These are phyloP conservation scores for Boletus subparvulus DNA, from an alignment of 768 basidiomycete species.

Conservation along the genomic window DNA sequence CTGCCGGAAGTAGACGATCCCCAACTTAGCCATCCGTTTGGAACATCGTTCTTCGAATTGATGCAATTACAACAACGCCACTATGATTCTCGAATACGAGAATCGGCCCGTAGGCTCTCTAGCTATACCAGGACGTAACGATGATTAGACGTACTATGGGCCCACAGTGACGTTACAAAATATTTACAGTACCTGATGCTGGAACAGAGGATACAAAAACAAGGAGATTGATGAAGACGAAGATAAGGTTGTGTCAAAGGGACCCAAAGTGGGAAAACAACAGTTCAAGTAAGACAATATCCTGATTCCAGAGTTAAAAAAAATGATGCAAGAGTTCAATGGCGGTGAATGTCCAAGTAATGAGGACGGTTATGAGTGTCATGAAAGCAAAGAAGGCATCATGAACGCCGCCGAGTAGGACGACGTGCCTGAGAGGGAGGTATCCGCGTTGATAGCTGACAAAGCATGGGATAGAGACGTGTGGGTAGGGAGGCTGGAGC, in stretches of 20 bases:
- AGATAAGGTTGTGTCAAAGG: slow-evolving; percentile 10
- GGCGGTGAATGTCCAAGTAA: slow-evolving; percentile 19
- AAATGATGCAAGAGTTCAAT: slow-evolving; percentile 24
- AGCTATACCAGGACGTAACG: slow-evolving; percentile 41
- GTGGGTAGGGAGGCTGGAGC: slow-evolving; percentile 31
- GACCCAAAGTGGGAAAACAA: slow-evolving; percentile 16
- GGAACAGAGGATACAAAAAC: slow-evolving; percentile 22
- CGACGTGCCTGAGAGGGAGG: slow-evolving; percentile 21
- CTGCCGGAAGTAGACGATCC: slow-evolving; percentile 87
- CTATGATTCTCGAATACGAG: slow-evolving; percentile 66
- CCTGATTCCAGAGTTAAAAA: slow-evolving; percentile 15
- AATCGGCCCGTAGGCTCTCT: slow-evolving; percentile 60
- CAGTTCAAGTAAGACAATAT: slow-evolving; percentile 31
- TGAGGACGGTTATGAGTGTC: slow-evolving; percentile 28
- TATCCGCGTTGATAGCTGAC: slow-evolving; percentile 36
- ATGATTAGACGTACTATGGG: slow-evolving; percentile 27
- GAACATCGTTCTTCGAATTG: slow-evolving; percentile 85
- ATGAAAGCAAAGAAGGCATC: slow-evolving; percentile 36
- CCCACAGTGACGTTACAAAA: slow-evolving; percentile 28
- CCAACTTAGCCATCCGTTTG: slow-evolving; percentile 77
- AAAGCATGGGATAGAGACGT: slow-evolving; percentile 45
- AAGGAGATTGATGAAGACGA: slow-evolving; percentile 21
- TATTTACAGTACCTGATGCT: slow-evolving; percentile 35
- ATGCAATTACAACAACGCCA: slow-evolving; percentile 58
- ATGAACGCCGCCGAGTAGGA: slow-evolving; percentile 31